Evolutionary conservation across 306 rosid species (phyloP), one percentile per base, ranked within the genome.

Genomic region (Acmispon strigosus): DNA sequence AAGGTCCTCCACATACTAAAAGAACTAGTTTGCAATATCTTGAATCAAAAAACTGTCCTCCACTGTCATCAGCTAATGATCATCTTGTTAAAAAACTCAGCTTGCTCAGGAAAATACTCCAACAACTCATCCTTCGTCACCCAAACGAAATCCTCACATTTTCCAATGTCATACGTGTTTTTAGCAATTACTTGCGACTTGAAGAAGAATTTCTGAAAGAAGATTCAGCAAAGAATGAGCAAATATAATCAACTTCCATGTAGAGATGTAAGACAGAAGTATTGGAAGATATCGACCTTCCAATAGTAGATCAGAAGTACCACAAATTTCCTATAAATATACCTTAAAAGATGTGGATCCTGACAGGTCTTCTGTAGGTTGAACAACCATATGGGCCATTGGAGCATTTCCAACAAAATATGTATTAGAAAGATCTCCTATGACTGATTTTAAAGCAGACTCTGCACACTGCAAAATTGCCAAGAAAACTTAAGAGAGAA

Each of bases 331-430:
- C 39, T 16, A 12, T 41, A 19, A 27, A 3, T 36, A 47, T 66
- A 94, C 99, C 97, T 87, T 91, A 19, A 83, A 82, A 75, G 90
- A 67, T 14, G 87, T 47, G 62, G 82, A 72, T 62, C 71, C 73
- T 16, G 76, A 52, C 24, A 6, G 65, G 37, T 75, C 76, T 66
- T 88, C 90, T 69, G 83, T 72, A 62, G 87, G 78, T 69, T 82
- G 80, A 57, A 32, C 37, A 32, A 32, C 37, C 37, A 32, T 32
- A 32, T 32, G 37, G 37, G 8, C 37, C 37, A 32, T 91, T 47
- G 97, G 99, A 67, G 97, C 96, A 87, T 87, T 94, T 75, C 99
- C 99, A 41, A 89, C 96, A 81, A 94, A 94, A 86, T 94, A 91
- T 39, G 92, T 91, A 68, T 81, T 70, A 60, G 95, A 84, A 55